A percentile compares a stretch with the other conserved stretches of the same genome.
phyloP scores from a whole-genome alignment of 345 rosid genomes.

The Schrenkiella parvula region DNA sequence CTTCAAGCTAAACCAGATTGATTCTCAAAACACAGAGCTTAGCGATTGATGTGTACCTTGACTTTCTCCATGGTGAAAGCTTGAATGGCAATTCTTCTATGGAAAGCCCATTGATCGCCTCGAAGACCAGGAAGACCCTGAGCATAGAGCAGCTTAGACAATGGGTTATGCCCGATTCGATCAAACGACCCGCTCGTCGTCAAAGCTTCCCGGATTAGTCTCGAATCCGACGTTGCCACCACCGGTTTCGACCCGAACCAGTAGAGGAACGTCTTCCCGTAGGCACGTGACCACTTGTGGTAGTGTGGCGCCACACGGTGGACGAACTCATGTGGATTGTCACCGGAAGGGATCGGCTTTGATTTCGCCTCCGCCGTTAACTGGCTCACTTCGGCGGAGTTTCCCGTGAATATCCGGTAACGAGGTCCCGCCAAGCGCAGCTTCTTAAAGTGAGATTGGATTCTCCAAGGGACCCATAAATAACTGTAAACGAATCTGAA shows the following conservation, averaged over 20 bases:
- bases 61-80: slow-evolving; percentile 64
- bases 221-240: slow-evolving; percentile 58
- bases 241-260: slow-evolving; percentile 79
- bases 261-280: slow-evolving; percentile 62
- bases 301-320: slow-evolving; percentile 54
- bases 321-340: slow-evolving; percentile 41
- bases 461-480: slow-evolving; percentile 55
- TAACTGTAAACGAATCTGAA: slow-evolving; percentile 32
- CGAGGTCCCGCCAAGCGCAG: slow-evolving; percentile 56
- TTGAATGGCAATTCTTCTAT: slow-evolving; percentile 57
- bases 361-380: slow-evolving; percentile 39
- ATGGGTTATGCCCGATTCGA: slow-evolving; percentile 44
- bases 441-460: slow-evolving; percentile 52
- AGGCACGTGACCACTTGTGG: slow-evolving; percentile 48
- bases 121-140: slow-evolving; percentile 65
- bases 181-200: slow-evolving; percentile 41
- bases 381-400: slow-evolving; percentile 48
- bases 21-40: not conserved
- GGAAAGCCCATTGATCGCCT: slow-evolving; percentile 66
- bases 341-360: slow-evolving; percentile 35
- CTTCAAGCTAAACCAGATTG: not conserved
- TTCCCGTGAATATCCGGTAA: slow-evolving; percentile 57
- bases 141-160: slow-evolving; percentile 53
- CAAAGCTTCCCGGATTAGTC: slow-evolving; percentile 53
- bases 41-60: slow-evolving; percentile 43